A percentile compares a stretch with the other conserved stretches of the same genome.
These are phyloP conservation scores for Trypanosoma caninum DNA, from an alignment of 208 protist genomes.

Conservation along the genomic window DNA sequence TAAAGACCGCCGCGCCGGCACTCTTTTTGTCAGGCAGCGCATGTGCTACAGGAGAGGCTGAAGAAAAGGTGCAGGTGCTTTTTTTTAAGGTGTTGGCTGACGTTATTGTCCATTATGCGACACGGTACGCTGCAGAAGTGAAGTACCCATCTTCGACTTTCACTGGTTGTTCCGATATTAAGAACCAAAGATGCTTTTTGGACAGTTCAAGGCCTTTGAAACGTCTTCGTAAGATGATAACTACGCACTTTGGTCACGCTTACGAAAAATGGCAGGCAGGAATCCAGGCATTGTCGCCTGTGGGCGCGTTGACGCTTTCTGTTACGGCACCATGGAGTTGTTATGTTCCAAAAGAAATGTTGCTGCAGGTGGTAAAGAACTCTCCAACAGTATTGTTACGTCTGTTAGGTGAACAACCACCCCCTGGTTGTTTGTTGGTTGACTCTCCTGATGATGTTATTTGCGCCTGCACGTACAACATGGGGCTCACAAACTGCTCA, in stretches of 20 bases:
- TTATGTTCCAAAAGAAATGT: slow-evolving; percentile 43
- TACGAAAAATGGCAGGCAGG: slow-evolving; percentile 14
- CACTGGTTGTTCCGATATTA: neutral
- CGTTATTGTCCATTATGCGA: slow-evolving; percentile 50
- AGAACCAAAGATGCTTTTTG: slow-evolving; percentile 51
- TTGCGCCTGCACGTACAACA: slow-evolving; percentile 62
- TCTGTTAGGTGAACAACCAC: slow-evolving; percentile 38
- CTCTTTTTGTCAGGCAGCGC: slow-evolving; percentile 28
- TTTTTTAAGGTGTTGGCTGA: slow-evolving; percentile 44
- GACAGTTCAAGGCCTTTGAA: slow-evolving; percentile 31
- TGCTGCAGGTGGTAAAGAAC: slow-evolving; percentile 49
- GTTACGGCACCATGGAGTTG: slow-evolving; percentile 24
- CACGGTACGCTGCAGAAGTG: slow-evolving; percentile 27
- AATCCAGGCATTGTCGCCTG: slow-evolving; percentile 23
- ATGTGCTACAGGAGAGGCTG: slow-evolving; percentile 15
- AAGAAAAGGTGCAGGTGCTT: slow-evolving; percentile 36
- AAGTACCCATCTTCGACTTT: slow-evolving; percentile 37
- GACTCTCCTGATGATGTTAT: slow-evolving; percentile 41
- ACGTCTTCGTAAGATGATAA: slow-evolving; percentile 42
- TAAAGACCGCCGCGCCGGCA: slow-evolving; percentile 44
- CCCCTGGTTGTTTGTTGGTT: slow-evolving; percentile 37
- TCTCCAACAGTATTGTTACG: slow-evolving; percentile 36
- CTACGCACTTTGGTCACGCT: neutral
- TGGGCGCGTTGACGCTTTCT: slow-evolving; percentile 41
- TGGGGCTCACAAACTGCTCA: slow-evolving; percentile 58